These are phyloP conservation scores for Pterocarpus santalinus DNA, from an alignment of 306 rosid species.

Conservation along the genomic window DNA sequence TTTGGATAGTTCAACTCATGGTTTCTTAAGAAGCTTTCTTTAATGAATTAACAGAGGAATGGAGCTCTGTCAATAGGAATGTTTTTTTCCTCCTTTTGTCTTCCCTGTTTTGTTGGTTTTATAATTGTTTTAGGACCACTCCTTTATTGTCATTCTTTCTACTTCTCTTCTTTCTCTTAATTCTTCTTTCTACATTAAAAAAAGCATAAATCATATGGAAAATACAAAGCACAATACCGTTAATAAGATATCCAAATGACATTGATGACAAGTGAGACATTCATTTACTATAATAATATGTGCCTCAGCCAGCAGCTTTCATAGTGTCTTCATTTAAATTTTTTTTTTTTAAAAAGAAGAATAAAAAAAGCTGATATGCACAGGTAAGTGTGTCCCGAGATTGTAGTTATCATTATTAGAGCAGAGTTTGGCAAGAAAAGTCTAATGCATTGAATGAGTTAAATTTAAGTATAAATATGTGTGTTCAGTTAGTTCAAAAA, in stretches of 20 bases:
- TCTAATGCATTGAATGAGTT: not conserved
- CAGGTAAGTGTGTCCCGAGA: not conserved
- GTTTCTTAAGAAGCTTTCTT: not conserved
- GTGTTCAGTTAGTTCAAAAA: constrained; percentile 7
- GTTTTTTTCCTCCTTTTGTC: not conserved
- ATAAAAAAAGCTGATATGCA: not conserved
- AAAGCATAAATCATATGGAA: not conserved
- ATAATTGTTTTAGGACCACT: not conserved
- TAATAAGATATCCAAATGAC: not conserved
- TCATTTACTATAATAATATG: not conserved
- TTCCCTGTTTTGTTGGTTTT: not conserved
- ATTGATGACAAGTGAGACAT: not conserved
- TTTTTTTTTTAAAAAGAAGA: too few species aligned
- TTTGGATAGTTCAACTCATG: too few species aligned
- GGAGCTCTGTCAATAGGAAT: not conserved
- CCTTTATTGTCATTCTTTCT: not conserved
- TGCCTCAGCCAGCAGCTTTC: not conserved
- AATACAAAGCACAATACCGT: constrained; percentile 3
- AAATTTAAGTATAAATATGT: too few species aligned
- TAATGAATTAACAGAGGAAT: not conserved
- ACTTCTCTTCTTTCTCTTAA: not conserved
- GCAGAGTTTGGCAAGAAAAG: not conserved
- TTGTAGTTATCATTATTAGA: not conserved
- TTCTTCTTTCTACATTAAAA: not conserved
- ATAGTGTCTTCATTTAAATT: not conserved